These are phyloP conservation scores for Stromatinia cepivora DNA, from an alignment of 2,329 filamentous ascomycete species.

Conservation along the genomic window DNA sequence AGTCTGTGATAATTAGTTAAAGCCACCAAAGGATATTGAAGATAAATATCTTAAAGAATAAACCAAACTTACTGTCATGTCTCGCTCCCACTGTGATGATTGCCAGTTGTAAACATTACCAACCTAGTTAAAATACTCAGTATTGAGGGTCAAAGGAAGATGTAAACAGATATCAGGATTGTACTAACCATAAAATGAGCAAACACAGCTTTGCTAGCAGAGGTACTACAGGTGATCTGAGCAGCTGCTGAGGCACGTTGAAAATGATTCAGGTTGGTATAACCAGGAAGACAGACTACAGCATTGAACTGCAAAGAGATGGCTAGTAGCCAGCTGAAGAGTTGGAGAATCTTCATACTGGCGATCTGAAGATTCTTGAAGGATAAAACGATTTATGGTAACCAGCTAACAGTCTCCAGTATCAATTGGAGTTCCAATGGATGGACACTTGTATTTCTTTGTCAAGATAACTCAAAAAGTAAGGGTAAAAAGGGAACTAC, in stretches of 20 bases:
- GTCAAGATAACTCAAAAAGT: background rate
- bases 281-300: background rate
- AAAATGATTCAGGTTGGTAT: background rate
- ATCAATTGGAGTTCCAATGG: background rate
- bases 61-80: background rate
- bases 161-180: background rate
- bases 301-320: background rate
- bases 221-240: background rate
- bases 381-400: background rate
- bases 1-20: background rate
- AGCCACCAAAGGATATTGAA: background rate
- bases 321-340: background rate
- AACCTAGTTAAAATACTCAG: background rate
- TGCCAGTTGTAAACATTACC: slow-evolving; percentile 1
- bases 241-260: background rate
- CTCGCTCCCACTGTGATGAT: background rate
- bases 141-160: background rate
- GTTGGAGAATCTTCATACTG: background rate
- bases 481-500: background rate
- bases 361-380: background rate
- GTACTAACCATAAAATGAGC: slow-evolving; percentile 13
- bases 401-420: background rate
- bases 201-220: slow-evolving; percentile 3
- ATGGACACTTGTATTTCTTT: background rate
- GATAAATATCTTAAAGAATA: background rate